A percentile compares a stretch with the other conserved stretches of the same genome.
phyloP scores from a whole-genome alignment of 2,329 filamentous ascomycete species.

The Fusarium albosuccineum region DNA sequence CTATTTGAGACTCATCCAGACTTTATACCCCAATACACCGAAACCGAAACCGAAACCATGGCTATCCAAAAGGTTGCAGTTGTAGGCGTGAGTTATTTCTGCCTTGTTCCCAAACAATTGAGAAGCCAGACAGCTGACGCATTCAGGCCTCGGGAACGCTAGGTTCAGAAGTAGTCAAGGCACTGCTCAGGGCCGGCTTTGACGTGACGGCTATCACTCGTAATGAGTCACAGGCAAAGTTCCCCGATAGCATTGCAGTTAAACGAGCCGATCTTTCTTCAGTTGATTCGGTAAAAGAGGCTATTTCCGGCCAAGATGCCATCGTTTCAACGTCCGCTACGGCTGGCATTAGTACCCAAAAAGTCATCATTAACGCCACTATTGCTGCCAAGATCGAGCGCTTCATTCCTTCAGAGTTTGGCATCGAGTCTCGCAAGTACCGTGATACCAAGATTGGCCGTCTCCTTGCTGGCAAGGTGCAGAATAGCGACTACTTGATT shows the following conservation, averaged over 20 bases:
- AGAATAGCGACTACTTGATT: background rate
- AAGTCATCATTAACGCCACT: background rate
- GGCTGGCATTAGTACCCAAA: background rate
- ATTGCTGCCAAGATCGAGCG: slow-evolving; percentile 2
- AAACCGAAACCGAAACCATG: background rate
- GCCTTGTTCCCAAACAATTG: background rate
- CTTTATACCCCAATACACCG: background rate
- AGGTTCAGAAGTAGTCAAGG: background rate
- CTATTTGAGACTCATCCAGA: no score
- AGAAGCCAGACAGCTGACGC: no score
- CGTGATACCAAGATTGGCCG: slow-evolving; percentile 12
- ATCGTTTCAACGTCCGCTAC: background rate
- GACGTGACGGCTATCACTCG: background rate
- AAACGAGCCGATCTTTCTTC: background rate
- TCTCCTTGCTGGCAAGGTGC: background rate
- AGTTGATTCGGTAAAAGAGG: background rate
- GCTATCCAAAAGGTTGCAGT: slow-evolving; percentile 6
- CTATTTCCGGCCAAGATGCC: background rate
- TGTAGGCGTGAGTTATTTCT: background rate
- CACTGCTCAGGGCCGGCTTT: background rate
- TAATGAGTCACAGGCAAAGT: background rate
- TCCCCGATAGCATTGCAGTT: background rate
- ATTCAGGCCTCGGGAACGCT: slow-evolving; percentile 1
- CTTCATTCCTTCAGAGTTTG: slow-evolving; percentile 7
- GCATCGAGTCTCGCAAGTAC: background rate